These are phyloP conservation scores for Tylopilus plumbeoviolaceoides DNA, from an alignment of 768 basidiomycete genomes.

Conservation along the genomic window DNA sequence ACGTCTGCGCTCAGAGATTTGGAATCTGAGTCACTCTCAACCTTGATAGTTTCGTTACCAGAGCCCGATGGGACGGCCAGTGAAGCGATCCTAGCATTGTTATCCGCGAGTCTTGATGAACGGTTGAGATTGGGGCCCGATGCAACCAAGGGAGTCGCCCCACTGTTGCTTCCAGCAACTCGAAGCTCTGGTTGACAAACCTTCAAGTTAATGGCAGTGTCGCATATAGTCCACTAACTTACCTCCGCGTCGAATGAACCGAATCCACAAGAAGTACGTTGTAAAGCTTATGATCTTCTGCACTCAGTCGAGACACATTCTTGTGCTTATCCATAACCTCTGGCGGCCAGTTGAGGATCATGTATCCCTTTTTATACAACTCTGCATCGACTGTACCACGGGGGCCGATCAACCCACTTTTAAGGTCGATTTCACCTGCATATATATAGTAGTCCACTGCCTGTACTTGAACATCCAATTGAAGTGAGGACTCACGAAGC, in stretches of 20 bases:
- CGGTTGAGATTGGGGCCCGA: too few relatives aligned
- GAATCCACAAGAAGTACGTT: conserved; percentile 3
- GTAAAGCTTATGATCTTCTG: conserved; percentile 9
- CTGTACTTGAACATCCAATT: neutral
- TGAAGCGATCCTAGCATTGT: too few relatives aligned
- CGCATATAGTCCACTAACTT: neutral
- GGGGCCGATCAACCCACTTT: neutral
- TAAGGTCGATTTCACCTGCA: neutral
- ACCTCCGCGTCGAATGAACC: neutral
- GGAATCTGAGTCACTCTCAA: too few relatives aligned
- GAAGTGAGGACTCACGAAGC: conserved; percentile 5
- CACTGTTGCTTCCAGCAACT: too few relatives aligned
- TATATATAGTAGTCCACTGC: neutral
- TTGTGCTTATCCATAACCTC: too few relatives aligned
- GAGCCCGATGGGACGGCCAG: too few relatives aligned
- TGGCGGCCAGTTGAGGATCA: neutral
- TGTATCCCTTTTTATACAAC: neutral
- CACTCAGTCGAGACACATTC: neutral
- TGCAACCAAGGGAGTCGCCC: too few relatives aligned
- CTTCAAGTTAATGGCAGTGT: too few relatives aligned
- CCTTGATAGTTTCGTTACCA: too few relatives aligned
- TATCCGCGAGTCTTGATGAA: too few relatives aligned
- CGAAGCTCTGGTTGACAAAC: too few relatives aligned
- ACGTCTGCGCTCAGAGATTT: too few relatives aligned
- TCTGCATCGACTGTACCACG: conserved; percentile 1